Base-by-base conservation (phyloP, 2,329 filamentous ascomycete genomes). In the Clonostachys rosea region DNA sequence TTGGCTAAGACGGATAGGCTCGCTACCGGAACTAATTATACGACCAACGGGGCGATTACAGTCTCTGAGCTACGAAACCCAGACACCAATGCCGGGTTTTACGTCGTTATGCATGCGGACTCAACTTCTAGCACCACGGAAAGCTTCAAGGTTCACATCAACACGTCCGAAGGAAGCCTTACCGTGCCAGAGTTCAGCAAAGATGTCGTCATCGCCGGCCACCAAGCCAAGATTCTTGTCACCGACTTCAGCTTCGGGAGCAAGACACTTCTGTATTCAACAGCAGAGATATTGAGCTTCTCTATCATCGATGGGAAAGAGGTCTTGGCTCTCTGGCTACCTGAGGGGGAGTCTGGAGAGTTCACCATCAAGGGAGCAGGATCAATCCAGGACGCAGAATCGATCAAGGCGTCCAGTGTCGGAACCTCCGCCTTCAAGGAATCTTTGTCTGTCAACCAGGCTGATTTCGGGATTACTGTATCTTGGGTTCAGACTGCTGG, bases 181-280 rank as follows among this genome's bases (percentile, higher is more conserved):
- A 76, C 71, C 1, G 68, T 85, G 13, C 80, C 81, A 2, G 73
- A 74, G 47, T 66, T 73, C 42, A 70, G 66, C 3, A 67, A 66
- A 0, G 57, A 60, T 0, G 73, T 83, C 41, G 66, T 73, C 6
- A 68, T 86, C 39, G 74, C 83, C 47, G 82, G 82, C 2, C 76
- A 82, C 36, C 76, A 83, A 47, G 75, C 79, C 8, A 84, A 84
- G 66, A 77, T 85, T 14, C 59, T 84, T 5, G 76, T 80, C 0
- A 80, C 79, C 0, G 81, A 84, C 52, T 85, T 83, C 48, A 59
- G 52, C 2, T 73, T 83, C 37, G 81, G 79, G 2, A 58, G 63
- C 8, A 66, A 77, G 50, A 73, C 61, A 0, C 57, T 81, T 0
- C 56, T 81, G 0, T 81, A 81, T 56, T 78, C 76, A 1, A 80